A percentile compares a stretch with the other conserved stretches of the same genome.
These are phyloP conservation scores for Alternaria sp. DNA, from an alignment of 2,329 filamentous ascomycete species.

Conservation along the genomic window DNA sequence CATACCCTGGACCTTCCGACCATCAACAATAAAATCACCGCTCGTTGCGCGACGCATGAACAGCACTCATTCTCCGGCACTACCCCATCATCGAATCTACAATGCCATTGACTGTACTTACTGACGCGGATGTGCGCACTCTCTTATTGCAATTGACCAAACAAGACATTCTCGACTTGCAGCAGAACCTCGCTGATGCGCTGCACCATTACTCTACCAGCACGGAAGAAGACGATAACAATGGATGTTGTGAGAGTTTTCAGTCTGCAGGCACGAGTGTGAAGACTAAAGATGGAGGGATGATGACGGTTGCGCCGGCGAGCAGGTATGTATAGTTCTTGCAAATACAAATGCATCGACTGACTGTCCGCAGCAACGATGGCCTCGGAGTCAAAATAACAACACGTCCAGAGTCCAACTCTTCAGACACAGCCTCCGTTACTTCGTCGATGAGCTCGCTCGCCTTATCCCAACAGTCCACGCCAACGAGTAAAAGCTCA, in stretches of 20 bases:
- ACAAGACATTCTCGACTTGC: conserved; percentile 64
- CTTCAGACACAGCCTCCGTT: conserved; percentile 36
- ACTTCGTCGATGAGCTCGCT: conserved; percentile 41
- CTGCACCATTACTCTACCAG: conserved; percentile 70
- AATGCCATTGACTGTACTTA: conserved; percentile 68
- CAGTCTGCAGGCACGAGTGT: conserved; percentile 68
- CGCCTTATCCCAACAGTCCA: conserved; percentile 30
- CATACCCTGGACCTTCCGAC: neutral
- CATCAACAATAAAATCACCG: neutral
- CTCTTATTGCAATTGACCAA: conserved; percentile 62
- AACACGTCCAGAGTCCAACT: conserved; percentile 53
- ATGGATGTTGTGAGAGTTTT: conserved; percentile 64
- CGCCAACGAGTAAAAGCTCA: conserved; percentile 29
- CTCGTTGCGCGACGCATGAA: neutral
- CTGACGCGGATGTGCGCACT: conserved; percentile 61
- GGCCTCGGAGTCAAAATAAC: conserved; percentile 71
- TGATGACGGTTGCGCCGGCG: conserved; percentile 72
- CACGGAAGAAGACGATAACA: conserved; percentile 60
- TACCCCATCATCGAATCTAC: neutral
- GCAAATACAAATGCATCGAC: neutral
- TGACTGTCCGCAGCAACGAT: conserved; percentile 51
- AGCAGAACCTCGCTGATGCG: conserved; percentile 64
- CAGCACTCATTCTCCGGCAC: neutral
- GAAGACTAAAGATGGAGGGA: conserved; percentile 65
- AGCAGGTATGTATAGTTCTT: conserved; percentile 40